These are phyloP conservation scores for Chaetomiaceae sp. DNA, from an alignment of 2,329 filamentous ascomycete genomes.

Conservation along the genomic window DNA sequence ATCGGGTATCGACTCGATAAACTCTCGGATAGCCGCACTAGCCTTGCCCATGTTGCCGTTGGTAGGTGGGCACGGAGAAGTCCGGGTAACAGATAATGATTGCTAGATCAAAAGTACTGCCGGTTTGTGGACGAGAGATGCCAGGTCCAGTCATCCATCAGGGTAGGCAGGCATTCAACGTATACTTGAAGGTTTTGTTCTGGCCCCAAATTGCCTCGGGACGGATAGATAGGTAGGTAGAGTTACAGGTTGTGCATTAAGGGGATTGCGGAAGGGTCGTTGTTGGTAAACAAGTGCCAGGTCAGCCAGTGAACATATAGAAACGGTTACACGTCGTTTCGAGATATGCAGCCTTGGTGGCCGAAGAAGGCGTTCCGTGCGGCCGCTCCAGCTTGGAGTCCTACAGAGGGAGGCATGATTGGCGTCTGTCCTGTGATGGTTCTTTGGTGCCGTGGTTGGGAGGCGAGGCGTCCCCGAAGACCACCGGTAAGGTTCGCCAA, in stretches of 20 bases:
- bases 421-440: not conserved
- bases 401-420: not conserved
- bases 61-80: not conserved
- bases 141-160: not conserved
- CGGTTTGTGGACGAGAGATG: not conserved
- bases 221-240: not conserved
- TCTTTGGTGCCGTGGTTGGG: not conserved
- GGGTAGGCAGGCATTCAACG: not conserved
- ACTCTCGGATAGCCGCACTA: not conserved
- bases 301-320: not conserved
- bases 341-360: not conserved
- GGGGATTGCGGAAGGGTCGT: not conserved
- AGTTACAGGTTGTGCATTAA: not conserved
- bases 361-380: not conserved
- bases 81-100: not conserved
- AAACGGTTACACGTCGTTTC: not conserved
- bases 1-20: conserved; percentile 2
- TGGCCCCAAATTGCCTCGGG: not conserved
- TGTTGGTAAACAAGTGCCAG: not conserved
- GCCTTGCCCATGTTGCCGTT: not conserved
- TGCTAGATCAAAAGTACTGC: not conserved
- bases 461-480: not conserved
- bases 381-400: not conserved
- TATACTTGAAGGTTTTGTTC: not conserved
- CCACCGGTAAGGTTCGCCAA: not conserved